Percentiles rank a stretch among this genome's conserved stretches.
These are phyloP conservation scores for Heteromeles arbutifolia DNA, from an alignment of 306 rosid species.

Conservation along the genomic window DNA sequence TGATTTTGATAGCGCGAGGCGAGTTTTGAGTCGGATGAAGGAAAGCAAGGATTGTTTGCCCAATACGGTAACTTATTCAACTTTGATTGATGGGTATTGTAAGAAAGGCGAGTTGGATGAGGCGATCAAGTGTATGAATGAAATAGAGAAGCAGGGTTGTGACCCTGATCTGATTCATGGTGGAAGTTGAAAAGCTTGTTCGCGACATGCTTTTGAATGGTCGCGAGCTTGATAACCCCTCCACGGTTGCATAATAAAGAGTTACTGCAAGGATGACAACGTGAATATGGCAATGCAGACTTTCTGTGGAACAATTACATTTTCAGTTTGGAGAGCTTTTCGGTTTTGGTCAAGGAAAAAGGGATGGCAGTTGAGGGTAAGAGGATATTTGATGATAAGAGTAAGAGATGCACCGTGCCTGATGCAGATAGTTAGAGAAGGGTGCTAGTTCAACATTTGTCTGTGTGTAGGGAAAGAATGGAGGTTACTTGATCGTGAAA, in stretches of 20 bases:
- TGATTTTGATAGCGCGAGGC: constrained; percentile 31
- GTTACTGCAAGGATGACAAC: too few species aligned
- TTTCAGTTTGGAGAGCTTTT: constrained; percentile 26
- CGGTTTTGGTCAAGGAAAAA: constrained; percentile 18
- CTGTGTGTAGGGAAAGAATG: too few species aligned
- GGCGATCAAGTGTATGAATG: constrained; percentile 32
- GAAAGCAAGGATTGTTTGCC: constrained; percentile 30
- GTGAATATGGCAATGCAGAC: too few species aligned
- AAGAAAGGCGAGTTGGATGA: constrained; percentile 31
- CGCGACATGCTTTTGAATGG: too few species aligned
- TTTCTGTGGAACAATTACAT: too few species aligned
- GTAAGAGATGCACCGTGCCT: too few species aligned
- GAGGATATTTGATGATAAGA: constrained; percentile 15
- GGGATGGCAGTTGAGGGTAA: constrained; percentile 26
- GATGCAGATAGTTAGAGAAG: too few species aligned
- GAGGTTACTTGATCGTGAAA: too few species aligned
- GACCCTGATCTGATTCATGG: constrained; percentile 31
- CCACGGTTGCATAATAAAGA: too few species aligned
- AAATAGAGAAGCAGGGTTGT: constrained; percentile 36
- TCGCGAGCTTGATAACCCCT: too few species aligned
- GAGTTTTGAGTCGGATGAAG: constrained; percentile 20
- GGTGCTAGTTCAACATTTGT: too few species aligned
- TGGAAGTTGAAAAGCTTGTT: too few species aligned
- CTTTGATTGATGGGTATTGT: constrained; percentile 47
- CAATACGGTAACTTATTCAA: constrained; percentile 40